A percentile compares a stretch with the other conserved stretches of the same genome.
Conservation (phyloP, 2,329 filamentous ascomycete species). For the Cyclaneusma minus region DNA sequence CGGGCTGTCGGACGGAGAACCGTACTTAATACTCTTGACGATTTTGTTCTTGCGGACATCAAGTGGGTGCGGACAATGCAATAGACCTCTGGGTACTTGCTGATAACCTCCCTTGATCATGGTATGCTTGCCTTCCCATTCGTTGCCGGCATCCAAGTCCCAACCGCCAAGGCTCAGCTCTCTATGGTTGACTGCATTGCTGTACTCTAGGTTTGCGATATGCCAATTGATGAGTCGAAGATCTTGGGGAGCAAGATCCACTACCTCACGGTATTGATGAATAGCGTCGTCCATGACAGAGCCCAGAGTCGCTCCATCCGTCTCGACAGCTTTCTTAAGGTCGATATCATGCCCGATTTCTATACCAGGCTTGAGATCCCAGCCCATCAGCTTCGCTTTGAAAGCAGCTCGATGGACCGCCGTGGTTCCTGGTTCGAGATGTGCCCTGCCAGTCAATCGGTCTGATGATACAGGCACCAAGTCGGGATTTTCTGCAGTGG, state of each 20-base stretch:
- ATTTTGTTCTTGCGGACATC: constrained; percentile 60
- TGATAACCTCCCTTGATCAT: constrained; percentile 92
- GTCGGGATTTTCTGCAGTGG: constrained; percentile 18
- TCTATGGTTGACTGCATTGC: constrained; percentile 79
- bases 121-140: constrained; percentile 89
- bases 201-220: constrained; percentile 94
- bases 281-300: constrained; percentile 90
- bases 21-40: constrained; percentile 57
- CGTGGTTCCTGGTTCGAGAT: constrained; percentile 53
- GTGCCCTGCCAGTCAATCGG: constrained; percentile 55
- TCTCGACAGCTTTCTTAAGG: constrained; percentile 47
- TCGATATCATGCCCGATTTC: constrained; percentile 52
- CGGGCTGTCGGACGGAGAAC: constrained; percentile 26
- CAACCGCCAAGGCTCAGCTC: constrained; percentile 79
- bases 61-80: constrained; percentile 60
- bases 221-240: constrained; percentile 94
- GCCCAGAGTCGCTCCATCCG: constrained; percentile 58
- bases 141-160: constrained; percentile 96
- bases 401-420: constrained; percentile 59
- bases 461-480: constrained; percentile 50
- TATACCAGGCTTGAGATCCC: constrained; percentile 53
- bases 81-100: constrained; percentile 75
- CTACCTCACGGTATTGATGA: constrained; percentile 66
- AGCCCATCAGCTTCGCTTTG: constrained; percentile 70
- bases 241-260: constrained; percentile 74